Evolutionary conservation across 225 moss, liverwort and hornwort genomes (phyloP), one percentile per base, ranked within the genome.

Genomic region (Sphagnum contortum): DNA sequence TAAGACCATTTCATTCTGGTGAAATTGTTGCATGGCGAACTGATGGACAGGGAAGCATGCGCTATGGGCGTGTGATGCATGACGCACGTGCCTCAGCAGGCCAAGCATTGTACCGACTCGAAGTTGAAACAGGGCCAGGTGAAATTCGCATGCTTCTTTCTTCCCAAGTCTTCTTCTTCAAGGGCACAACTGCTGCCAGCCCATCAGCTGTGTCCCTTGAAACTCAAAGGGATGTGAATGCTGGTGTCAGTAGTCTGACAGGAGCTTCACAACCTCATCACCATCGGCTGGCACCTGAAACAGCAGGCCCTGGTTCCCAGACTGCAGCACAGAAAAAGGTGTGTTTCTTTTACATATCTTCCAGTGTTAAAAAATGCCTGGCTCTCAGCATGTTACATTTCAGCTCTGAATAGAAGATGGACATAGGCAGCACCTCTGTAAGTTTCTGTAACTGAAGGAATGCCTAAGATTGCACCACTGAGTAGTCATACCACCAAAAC

Each of bases 21-120:
- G 92, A 92, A 71, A 87, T 89, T 57, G 85, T 92, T 47, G 92
- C 82, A 64, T 92, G 92, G 92, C 82, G 85, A 12, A 69, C 92
- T 10, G 87, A 92, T 59, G 89, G 73, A 71, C 80, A 87, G 75
- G 81, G 82, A 52, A 67, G 80, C 12, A 73, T 84, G 48, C 75
- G 87, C 52, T 92, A 92, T 69, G 92, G 92, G 63, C 80, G 85
- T 61, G 89, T 92, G 55, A 73, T 89, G 48, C 84, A 79, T 48
- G 92, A 92, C 63, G 92, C 87, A 47, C 80, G 92, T 72, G 87
- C 89, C 10, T 89, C 85, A 6, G 89, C 92, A 68, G 92, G 92
- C 54, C 92, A 92, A 70, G 87, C 92, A 12, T 73, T 92, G 67
- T 92, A 92, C 66, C 87, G 89, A 12, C 85, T 92, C 62, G 89